Base-by-base conservation (phyloP, 805 yeast species). In the Candida taoyuanica region DNA sequence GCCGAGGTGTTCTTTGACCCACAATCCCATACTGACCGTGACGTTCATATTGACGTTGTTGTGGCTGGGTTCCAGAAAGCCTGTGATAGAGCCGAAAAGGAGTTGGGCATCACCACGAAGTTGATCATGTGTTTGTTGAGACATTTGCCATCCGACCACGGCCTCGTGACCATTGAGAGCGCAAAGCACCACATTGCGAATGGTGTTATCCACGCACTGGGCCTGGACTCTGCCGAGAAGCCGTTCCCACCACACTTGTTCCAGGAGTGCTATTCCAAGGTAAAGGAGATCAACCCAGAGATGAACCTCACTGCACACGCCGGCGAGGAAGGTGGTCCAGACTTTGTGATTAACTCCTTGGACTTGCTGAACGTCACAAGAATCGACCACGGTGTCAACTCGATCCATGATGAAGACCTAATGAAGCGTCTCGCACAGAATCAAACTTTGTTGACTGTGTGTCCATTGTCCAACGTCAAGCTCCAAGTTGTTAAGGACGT, bases 251-350 rank as follows among this genome's bases (percentile, higher is more conserved):
- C 95, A 9, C 68, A 73, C 35, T 55, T 81, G 34, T 85, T 84
- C 53, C 63, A 62, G 12, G 84, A 81, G 34, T 79, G 87, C 56
- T 85, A 79, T 57, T 49, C 60, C 8, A 52, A 57, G 16, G 71
- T 83, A 7, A 67, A 65, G 38, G 62, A 65, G 17, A 55, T 65
- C 29, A 73, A 67, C 52, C 76, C 81, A 17, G 62, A 73, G 17
- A 71, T 80, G 39, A 71, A 76, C 28, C 67, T 82, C 38, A 85
- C 94, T 26, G 91, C 95, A 3, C 95, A 85, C 54, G 94, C 93
- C 3, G 95, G 95, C 52, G 95, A 85, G 62, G 94, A 85, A 65
- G 94, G 91, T 37, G 85, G 81, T 46, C 78, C 86, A 29, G 71
- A 75, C n/a, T 83, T 67, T 48, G 84, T 85, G 19, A 42, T 63